Conservation (phyloP, 2,329 filamentous ascomycete genomes). For the Neopestalotiopsis sp. region DNA sequence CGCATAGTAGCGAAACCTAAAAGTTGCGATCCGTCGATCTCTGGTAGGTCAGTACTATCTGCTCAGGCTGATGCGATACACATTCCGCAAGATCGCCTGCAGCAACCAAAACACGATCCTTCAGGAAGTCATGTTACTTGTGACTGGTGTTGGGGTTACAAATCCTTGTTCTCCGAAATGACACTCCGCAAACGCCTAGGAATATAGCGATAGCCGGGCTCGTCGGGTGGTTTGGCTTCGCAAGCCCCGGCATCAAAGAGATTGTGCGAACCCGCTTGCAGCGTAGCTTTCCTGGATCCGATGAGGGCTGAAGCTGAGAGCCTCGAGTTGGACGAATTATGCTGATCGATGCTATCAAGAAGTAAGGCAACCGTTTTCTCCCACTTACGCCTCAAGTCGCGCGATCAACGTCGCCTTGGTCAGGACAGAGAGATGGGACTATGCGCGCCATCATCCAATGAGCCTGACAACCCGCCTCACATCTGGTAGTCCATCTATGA, state of each 20-base stretch:
- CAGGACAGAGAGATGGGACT: neutral
- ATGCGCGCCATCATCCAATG: neutral
- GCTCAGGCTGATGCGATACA: neutral
- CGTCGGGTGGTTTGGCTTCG: slow-evolving; percentile 1
- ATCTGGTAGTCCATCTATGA: neutral
- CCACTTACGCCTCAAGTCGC: neutral
- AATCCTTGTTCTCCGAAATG: slow-evolving; percentile 3
- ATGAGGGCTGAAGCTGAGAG: neutral
- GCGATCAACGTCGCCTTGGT: neutral
- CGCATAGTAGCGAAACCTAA: slow-evolving; percentile 1
- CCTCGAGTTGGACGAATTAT: neutral
- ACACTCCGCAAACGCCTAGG: neutral
- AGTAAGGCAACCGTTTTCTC: neutral
- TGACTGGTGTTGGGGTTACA: neutral
- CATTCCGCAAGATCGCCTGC: neutral
- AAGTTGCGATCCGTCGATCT: neutral
- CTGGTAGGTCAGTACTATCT: neutral
- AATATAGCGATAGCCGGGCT: slow-evolving; percentile 1
- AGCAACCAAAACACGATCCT: neutral
- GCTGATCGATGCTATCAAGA: neutral
- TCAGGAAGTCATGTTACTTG: neutral
- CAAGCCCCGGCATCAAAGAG: neutral
- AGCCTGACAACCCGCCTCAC: neutral
- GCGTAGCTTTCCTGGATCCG: neutral
- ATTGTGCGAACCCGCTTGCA: neutral